Conservation (phyloP, 2,329 filamentous ascomycete genomes). For the Fusarium abutilonis region DNA sequence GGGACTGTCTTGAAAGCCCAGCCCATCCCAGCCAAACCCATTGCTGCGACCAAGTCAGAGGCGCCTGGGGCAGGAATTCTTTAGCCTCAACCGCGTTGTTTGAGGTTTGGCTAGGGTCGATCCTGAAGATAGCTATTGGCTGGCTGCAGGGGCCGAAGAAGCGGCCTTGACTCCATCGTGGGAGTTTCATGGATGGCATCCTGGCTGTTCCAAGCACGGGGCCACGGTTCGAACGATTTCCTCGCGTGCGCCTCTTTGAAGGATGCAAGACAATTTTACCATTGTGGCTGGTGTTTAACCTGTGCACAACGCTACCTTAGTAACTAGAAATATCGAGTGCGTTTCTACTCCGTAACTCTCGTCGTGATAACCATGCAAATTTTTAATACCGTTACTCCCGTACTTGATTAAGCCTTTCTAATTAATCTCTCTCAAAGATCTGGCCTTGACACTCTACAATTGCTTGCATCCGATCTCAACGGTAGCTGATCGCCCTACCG, state of each 20-base stretch:
- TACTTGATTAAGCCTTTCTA: too few relatives aligned
- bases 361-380: too few relatives aligned
- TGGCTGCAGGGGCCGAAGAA: conserved; percentile 32
- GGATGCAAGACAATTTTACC: conserved; percentile 19
- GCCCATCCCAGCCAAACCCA: conserved; percentile 13
- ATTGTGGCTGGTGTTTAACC: conserved; percentile 24
- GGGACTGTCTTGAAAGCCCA: conserved; percentile 8
- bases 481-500: conserved; percentile 20
- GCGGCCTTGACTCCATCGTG: conserved; percentile 17
- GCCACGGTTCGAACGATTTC: conserved; percentile 9
- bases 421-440: neutral
- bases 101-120: conserved; percentile 38
- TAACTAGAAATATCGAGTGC: neutral
- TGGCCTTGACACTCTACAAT: conserved; percentile 19
- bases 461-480: conserved; percentile 34
- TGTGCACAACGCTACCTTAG: neutral
- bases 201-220: conserved; percentile 30
- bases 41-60: conserved; percentile 1
- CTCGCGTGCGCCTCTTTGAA: conserved; percentile 25
- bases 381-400: too few relatives aligned
- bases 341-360: too few relatives aligned
- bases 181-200: conserved; percentile 38
- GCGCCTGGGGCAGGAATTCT: conserved; percentile 31
- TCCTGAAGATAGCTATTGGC: conserved; percentile 21
- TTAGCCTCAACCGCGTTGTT: conserved; percentile 30